Evolutionary conservation across 2,329 filamentous ascomycete species (phyloP).

Genomic region (Thielaviopsis euricoi): DNA sequence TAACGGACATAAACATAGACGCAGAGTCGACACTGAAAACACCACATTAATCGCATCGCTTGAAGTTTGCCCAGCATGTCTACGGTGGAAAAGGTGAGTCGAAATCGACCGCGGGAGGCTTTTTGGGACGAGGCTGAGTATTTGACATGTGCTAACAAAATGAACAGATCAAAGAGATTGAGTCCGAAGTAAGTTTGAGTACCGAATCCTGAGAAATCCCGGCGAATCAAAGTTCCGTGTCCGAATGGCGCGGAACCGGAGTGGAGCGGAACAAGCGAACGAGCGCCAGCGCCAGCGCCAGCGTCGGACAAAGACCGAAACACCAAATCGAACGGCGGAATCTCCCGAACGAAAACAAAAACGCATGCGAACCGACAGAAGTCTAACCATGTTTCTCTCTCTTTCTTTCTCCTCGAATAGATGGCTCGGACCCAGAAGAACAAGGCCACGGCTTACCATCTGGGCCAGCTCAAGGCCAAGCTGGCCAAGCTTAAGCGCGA

Average conservation of each 20-base stretch:
- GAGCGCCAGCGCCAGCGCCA: too few relatives aligned
- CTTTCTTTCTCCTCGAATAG: conserved; percentile 26
- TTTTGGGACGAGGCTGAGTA: not conserved
- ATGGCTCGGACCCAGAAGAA: conserved; percentile 98
- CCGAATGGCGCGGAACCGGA: not conserved
- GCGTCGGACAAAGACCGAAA: too few relatives aligned
- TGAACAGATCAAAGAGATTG: conserved; percentile 80
- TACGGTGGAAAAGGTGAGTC: conserved; percentile 81
- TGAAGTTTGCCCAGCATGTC: conserved; percentile 51
- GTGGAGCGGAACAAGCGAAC: too few relatives aligned
- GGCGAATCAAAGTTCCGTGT: not conserved
- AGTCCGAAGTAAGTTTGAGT: conserved; percentile 59
- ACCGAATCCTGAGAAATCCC: conserved; percentile 4
- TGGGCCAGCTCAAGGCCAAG: conserved; percentile 95
- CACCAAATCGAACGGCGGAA: not conserved
- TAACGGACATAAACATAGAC: conserved; percentile 1
- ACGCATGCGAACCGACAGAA: not conserved
- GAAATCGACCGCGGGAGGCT: not conserved
- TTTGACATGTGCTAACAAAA: not conserved
- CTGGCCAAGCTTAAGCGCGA: conserved; percentile 95
- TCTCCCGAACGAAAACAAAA: not conserved
- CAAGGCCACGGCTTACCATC: conserved; percentile 83
- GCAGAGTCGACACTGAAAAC: conserved; percentile 4
- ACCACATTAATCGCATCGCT: not conserved
- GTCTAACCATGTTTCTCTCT: conserved; percentile 7